Percentiles rank a stretch among this genome's conserved stretches.
phyloP scores from a whole-genome alignment of 495 filamentous ascomycete genomes.

The Hamigera avellanea region DNA sequence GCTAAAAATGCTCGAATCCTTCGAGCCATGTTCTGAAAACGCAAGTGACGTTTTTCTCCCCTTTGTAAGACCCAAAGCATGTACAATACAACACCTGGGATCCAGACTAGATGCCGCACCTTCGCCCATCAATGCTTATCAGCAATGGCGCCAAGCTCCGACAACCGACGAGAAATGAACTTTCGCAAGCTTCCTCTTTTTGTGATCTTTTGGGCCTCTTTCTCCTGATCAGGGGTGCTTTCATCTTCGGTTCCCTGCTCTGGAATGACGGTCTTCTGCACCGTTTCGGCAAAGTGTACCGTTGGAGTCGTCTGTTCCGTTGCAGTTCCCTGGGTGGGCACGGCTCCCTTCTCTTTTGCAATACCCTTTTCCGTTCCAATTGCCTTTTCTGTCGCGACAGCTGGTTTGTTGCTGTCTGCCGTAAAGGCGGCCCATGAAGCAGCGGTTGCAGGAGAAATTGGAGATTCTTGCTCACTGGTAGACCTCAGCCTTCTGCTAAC shows the following conservation, averaged over 20 bases:
- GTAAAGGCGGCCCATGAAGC: conserved; percentile 7
- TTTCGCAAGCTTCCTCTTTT: conserved; percentile 10
- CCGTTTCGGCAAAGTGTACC: too few species aligned
- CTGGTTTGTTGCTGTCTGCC: conserved; percentile 1
- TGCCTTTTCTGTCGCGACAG: background rate
- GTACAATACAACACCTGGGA: too few species aligned
- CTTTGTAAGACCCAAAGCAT: too few species aligned
- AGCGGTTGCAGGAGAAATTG: conserved; percentile 14
- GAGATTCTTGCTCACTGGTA: conserved; percentile 17
- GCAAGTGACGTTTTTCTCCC: too few species aligned
- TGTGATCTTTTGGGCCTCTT: conserved; percentile 3
- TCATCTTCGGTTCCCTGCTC: background rate
- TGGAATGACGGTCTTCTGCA: too few species aligned
- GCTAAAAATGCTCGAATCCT: too few species aligned
- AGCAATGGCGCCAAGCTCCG: conserved; percentile 1
- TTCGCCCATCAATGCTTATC: conserved; percentile 1
- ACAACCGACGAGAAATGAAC: conserved; percentile 11
- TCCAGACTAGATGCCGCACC: background rate
- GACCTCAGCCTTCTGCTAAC: conserved; percentile 26
- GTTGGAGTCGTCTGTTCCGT: too few species aligned
- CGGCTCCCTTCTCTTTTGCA: too few species aligned
- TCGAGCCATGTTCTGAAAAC: too few species aligned
- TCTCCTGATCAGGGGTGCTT: conserved; percentile 1
- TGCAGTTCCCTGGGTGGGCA: too few species aligned
- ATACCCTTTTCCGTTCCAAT: too few species aligned